Evolutionary conservation across 2,329 filamentous ascomycete species (phyloP), one percentile per base, ranked within the genome.

Genomic region (Alternaria angustiovoidea): DNA sequence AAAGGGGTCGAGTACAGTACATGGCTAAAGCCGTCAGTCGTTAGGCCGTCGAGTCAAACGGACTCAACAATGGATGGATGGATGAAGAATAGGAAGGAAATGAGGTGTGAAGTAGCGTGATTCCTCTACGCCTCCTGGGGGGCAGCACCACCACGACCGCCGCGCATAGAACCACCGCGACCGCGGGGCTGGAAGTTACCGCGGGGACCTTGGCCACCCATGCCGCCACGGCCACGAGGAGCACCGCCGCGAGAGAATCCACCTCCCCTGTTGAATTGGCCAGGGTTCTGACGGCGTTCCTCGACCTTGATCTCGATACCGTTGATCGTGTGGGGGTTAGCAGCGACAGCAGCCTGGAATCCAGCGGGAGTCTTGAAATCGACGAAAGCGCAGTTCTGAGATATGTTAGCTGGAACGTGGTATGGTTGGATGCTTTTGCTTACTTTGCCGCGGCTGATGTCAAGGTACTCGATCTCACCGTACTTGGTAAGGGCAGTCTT

Each of bases 341-440:
- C 91, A 62, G 87, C 87, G 38, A 92, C 85, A 43, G 95, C 95
- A 64, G 91, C 90, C 78, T 92, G 87, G 81, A 96, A 97, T 47
- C 88, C 93, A 56, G 93, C 88, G 22, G 88, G 77, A 47, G 90
- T 91, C 75, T 89, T 91, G 80, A 95, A 99, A 79, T 99, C 95
- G 61, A 97, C 92, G 76, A 98, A 98, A 26, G 95, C 95, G 75
- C 93, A 97, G 85, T 95, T 97, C 94, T 96, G 75, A 28, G 38
- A 2, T 8, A 7, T 22, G 51, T 77, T 64, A 78, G 70, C 52
- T 54, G 14, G 3, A 16, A 26, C 18, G 38, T 56, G 4, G 7
- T 20, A 5, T 54, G 5, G 38, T 12, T 12, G 16, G 9, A 7
- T 7, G 41, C 16, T 11, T n/a, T 48, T 26, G 69, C 82, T 73